phyloP scores from a whole-genome alignment of 257 asterid genomes.

The Pogostemon cablin region DNA sequence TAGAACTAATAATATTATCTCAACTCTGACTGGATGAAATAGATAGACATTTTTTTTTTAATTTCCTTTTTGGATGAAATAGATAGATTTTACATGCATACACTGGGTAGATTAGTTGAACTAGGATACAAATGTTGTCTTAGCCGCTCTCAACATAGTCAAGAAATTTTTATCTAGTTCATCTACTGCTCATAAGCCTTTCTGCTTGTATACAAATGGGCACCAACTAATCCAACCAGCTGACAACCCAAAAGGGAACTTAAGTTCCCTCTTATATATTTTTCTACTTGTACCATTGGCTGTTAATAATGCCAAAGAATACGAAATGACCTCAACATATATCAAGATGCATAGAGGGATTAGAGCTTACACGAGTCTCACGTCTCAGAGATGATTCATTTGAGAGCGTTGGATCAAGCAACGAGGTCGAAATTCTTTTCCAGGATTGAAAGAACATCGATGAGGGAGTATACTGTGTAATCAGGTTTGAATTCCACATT shows the following conservation, averaged over 20 bases:
- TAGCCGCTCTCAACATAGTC: background rate
- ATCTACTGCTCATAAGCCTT: conserved; percentile 10
- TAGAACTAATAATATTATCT: too few relatives aligned
- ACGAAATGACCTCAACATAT: background rate
- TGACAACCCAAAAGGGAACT: background rate
- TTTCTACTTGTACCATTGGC: background rate
- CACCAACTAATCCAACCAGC: background rate
- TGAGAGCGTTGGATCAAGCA: conserved; percentile 39
- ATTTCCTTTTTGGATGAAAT: too few relatives aligned
- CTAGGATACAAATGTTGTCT: background rate
- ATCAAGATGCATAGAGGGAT: conserved; percentile 7
- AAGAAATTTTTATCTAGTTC: background rate
- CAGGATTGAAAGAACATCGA: conserved; percentile 57
- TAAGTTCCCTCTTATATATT: background rate
- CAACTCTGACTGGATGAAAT: too few relatives aligned
- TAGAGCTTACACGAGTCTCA: conserved; percentile 1
- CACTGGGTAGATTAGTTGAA: conserved; percentile 5
- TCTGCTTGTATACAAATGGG: background rate
- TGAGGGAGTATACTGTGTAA: conserved; percentile 75
- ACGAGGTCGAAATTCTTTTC: conserved; percentile 60
- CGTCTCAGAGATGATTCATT: conserved; percentile 10
- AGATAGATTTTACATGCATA: background rate
- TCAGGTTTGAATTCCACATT: conserved; percentile 72
- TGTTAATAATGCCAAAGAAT: background rate
- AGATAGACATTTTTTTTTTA: too few relatives aligned